Evolutionary conservation across 2,329 filamentous ascomycete species (phyloP).

Genomic region (Orbilia oligospora): DNA sequence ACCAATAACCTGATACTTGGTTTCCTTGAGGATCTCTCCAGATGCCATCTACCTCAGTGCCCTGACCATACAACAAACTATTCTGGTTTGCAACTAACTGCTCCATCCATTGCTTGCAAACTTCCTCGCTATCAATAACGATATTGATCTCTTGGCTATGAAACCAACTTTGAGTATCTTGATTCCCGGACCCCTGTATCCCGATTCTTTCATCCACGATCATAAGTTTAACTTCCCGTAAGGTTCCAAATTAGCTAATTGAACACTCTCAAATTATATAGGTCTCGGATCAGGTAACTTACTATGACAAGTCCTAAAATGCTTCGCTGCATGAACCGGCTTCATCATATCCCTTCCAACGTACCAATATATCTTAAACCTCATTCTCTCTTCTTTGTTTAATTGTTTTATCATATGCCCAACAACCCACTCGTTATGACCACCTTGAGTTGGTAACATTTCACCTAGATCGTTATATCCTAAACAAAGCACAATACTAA

Average conservation of each 20-base stretch:
- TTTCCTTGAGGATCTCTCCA: slow-evolving; percentile 42
- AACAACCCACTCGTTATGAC: slow-evolving; percentile 48
- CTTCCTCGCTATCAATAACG: slow-evolving; percentile 44
- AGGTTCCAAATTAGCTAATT: background rate
- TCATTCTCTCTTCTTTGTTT: slow-evolving; percentile 8
- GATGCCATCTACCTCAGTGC: slow-evolving; percentile 34
- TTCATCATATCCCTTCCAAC: slow-evolving; percentile 42
- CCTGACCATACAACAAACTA: slow-evolving; percentile 31
- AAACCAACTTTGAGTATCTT: slow-evolving; percentile 58
- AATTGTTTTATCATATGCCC: slow-evolving; percentile 35
- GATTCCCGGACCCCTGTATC: slow-evolving; percentile 50
- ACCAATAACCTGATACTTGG: slow-evolving; percentile 23
- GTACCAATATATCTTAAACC: slow-evolving; percentile 46
- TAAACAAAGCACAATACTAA: slow-evolving; percentile 38
- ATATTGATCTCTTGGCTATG: slow-evolving; percentile 54
- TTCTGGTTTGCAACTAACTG: slow-evolving; percentile 45
- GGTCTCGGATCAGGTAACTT: slow-evolving; percentile 17
- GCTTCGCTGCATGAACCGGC: slow-evolving; percentile 35
- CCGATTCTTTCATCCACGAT: slow-evolving; percentile 55
- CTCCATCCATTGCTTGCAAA: slow-evolving; percentile 42
- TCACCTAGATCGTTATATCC: slow-evolving; percentile 59
- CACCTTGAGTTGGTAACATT: slow-evolving; percentile 52
- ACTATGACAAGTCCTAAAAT: slow-evolving; percentile 51
- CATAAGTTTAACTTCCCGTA: slow-evolving; percentile 51
- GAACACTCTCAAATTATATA: no score